Conservation (phyloP, 2,329 filamentous ascomycete species). For the Colletotrichum spinosum region DNA sequence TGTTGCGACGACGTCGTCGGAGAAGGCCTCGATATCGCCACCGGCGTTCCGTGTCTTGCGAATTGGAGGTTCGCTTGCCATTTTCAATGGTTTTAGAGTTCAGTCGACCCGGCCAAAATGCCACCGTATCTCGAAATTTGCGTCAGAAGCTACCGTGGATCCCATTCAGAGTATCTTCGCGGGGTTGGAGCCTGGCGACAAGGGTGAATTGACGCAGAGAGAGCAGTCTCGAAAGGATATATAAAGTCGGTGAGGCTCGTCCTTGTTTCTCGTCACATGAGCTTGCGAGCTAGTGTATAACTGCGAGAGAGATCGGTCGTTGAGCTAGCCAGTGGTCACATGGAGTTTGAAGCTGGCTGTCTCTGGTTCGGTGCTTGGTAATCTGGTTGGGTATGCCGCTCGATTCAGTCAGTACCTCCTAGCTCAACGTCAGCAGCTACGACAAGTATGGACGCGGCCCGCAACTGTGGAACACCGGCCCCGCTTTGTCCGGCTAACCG, state of each 20-base stretch:
- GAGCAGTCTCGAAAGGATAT: neutral
- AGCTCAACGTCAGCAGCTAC: slow-evolving; percentile 14
- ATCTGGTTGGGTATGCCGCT: slow-evolving; percentile 8
- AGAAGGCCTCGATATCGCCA: neutral
- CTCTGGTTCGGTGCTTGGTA: slow-evolving; percentile 28
- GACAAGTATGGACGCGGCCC: slow-evolving; percentile 3
- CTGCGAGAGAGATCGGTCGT: neutral
- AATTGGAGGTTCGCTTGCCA: slow-evolving; percentile 12
- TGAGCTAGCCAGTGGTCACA: slow-evolving; percentile 12
- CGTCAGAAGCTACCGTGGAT: slow-evolving; percentile 6
- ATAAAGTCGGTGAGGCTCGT: neutral
- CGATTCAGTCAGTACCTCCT: neutral
- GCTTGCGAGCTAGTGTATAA: slow-evolving; percentile 10
- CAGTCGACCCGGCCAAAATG: slow-evolving; percentile 15
- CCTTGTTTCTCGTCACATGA: slow-evolving; percentile 27
- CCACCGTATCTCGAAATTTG: slow-evolving; percentile 13
- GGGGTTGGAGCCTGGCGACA: neutral
- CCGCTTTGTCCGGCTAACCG: slow-evolving; percentile 18
- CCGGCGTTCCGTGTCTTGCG: slow-evolving; percentile 13
- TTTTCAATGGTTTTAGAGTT: neutral
- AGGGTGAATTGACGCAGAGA: neutral
- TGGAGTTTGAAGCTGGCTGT: slow-evolving; percentile 9
- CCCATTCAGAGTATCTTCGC: slow-evolving; percentile 15
- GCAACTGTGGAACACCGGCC: slow-evolving; percentile 11
- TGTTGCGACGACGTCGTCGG: slow-evolving; percentile 25